Percentiles rank a stretch among this genome's conserved stretches.
Evolutionary conservation across 2,329 filamentous ascomycete genomes (phyloP).

Genomic region (Aureobasidium sp.): DNA sequence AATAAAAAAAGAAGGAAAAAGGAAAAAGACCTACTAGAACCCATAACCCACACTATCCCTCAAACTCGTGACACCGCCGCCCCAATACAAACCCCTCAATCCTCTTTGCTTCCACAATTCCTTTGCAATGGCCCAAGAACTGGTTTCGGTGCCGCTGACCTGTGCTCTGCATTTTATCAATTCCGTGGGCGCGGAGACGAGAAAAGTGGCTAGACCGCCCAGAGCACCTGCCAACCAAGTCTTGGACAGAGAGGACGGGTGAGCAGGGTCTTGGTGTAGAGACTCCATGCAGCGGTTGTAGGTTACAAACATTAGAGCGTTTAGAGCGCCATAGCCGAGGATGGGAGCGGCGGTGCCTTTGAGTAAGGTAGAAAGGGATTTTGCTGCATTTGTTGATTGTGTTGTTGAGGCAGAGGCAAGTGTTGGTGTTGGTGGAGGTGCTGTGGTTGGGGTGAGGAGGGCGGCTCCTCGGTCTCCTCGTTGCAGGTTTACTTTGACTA

Average conservation of each 20-base stretch:
- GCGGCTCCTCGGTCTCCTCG: conserved; percentile 36
- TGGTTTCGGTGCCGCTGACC: conserved; percentile 38
- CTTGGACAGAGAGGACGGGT: conserved; percentile 32
- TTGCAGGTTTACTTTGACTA: conserved; percentile 73
- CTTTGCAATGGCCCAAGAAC: conserved; percentile 25
- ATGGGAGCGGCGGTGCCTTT: conserved; percentile 76
- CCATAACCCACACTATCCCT: conserved; percentile 91
- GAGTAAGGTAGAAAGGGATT: conserved; percentile 23
- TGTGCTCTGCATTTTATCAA: conserved; percentile 86
- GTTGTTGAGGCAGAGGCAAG: neutral
- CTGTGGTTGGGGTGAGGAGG: neutral
- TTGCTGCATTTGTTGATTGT: conserved; percentile 9
- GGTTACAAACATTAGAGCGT: conserved; percentile 80
- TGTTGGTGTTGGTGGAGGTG: neutral
- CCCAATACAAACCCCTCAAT: conserved; percentile 68
- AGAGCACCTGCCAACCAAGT: conserved; percentile 74
- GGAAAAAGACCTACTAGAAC: conserved; percentile 62
- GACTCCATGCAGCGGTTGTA: conserved; percentile 76
- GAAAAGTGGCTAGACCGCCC: conserved; percentile 78
- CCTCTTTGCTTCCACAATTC: conserved; percentile 35
- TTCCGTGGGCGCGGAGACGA: conserved; percentile 82
- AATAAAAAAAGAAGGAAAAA: neutral
- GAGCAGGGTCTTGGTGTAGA: conserved; percentile 34
- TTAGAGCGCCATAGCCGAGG: conserved; percentile 82
- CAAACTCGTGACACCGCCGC: conserved; percentile 72